Evolutionary conservation across 1,139 yeast genomes (phyloP).

Genomic region (Candida tunisiensis): DNA sequence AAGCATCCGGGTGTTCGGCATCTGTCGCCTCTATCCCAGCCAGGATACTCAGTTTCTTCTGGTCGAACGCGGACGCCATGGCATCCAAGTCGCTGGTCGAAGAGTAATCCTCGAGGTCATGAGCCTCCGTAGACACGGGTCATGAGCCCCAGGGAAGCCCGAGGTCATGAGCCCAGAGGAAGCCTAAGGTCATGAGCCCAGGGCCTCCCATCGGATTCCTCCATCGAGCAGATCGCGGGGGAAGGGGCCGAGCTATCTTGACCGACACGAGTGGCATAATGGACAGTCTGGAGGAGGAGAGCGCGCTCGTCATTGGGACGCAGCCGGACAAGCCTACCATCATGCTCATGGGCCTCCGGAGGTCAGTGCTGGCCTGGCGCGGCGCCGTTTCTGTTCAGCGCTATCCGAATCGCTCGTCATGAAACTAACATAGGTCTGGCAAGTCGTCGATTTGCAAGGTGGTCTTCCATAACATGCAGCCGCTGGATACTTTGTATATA

Average conservation of each 20-base stretch:
- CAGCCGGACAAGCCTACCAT: slow-evolving; percentile 10
- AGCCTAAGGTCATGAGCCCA: too few relatives aligned
- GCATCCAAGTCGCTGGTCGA: too few relatives aligned
- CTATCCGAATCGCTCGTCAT: too few relatives aligned
- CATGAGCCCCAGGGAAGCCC: too few relatives aligned
- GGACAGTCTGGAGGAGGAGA: background rate
- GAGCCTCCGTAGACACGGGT: too few relatives aligned
- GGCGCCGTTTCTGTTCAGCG: slow-evolving; percentile 1
- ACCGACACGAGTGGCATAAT: too few relatives aligned
- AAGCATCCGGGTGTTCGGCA: slow-evolving; percentile 38
- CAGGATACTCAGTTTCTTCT: slow-evolving; percentile 47
- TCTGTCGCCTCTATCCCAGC: slow-evolving; percentile 31
- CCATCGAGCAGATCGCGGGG: too few relatives aligned
- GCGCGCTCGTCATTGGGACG: background rate
- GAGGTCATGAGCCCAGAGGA: too few relatives aligned
- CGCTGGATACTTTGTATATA: slow-evolving; percentile 76
- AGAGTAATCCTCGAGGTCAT: too few relatives aligned
- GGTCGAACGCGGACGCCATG: slow-evolving; percentile 44
- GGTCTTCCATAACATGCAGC: slow-evolving; percentile 93
- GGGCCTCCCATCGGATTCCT: too few relatives aligned
- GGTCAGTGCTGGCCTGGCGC: slow-evolving; percentile 25
- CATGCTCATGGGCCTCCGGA: slow-evolving; percentile 71
- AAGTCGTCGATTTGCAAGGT: slow-evolving; percentile 90
- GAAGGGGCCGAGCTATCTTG: too few relatives aligned
- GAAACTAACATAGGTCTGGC: slow-evolving; percentile 32